Evolutionary conservation across 2,329 filamentous ascomycete species (phyloP).

Genomic region (Acrocalymma vagum): DNA sequence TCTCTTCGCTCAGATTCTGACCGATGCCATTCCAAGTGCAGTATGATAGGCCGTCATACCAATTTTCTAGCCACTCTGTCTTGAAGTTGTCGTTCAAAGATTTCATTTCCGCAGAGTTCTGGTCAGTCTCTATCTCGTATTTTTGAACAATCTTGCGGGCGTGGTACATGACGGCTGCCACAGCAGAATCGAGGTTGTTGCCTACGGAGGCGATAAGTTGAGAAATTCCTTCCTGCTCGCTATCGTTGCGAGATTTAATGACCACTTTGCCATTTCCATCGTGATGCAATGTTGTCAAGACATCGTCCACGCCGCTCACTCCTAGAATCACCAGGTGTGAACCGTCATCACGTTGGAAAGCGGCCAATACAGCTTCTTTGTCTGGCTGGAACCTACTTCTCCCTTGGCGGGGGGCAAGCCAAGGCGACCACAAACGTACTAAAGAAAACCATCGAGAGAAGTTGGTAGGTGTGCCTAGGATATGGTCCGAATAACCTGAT

Average conservation of each 20-base stretch:
- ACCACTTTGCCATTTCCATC: slow-evolving; percentile 71
- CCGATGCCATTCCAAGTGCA: slow-evolving; percentile 98
- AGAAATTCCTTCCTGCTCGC: slow-evolving; percentile 61
- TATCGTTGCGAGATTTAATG: slow-evolving; percentile 77
- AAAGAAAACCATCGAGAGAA: slow-evolving; percentile 81
- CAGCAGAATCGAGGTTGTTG: slow-evolving; percentile 75
- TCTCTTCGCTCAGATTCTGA: slow-evolving; percentile 80
- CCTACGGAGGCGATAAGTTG: slow-evolving; percentile 76
- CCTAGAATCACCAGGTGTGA: slow-evolving; percentile 80
- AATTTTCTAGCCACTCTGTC: slow-evolving; percentile 79
- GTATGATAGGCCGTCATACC: slow-evolving; percentile 93
- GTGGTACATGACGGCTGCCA: slow-evolving; percentile 86
- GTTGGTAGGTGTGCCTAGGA: slow-evolving; percentile 71
- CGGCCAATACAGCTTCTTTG: slow-evolving; percentile 79
- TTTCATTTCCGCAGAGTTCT: slow-evolving; percentile 58
- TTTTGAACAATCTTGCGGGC: slow-evolving; percentile 72
- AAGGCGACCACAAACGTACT: slow-evolving; percentile 80
- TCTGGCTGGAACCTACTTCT: slow-evolving; percentile 71
- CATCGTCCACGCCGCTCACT: slow-evolving; percentile 76
- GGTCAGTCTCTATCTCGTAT: slow-evolving; percentile 53
- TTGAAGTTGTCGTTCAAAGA: slow-evolving; percentile 60
- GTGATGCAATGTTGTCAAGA: slow-evolving; percentile 74
- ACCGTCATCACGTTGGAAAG: slow-evolving; percentile 77
- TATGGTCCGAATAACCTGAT: slow-evolving; percentile 65
- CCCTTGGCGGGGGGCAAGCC: slow-evolving; percentile 90